Base-by-base conservation (phyloP, 2,329 filamentous ascomycete species). In the Polytolypa hystricis region DNA sequence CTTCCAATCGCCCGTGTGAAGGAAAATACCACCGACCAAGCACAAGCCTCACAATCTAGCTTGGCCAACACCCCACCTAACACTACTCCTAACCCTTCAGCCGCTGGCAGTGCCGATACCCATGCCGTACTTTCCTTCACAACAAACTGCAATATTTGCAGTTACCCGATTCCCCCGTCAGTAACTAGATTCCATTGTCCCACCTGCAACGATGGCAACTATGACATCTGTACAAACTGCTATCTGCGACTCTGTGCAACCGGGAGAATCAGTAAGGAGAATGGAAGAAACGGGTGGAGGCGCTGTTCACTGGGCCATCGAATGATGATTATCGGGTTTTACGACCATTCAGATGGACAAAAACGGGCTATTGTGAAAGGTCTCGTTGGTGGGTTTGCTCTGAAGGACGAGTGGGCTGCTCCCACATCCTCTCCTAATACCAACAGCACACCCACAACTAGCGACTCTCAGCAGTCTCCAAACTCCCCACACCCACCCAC, bases 261-360 rank as follows among this genome's bases (percentile, higher is more conserved):
- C 0, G 71, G 73, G 6, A 75, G 74, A 30, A 78, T 95, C 43
- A 77, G 74, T 38, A 64, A 67, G 12, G 81, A 87, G 42, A 86
- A 94, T 46, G 86, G 87, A 0, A 69, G 77, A 4, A 70, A 69
- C 8, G 87, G 87, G 3, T 95, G 89, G 89, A 72, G 86, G 8
- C 72, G 86, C 33, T 96, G 89, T 54, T 69, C 79, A 1, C 69
- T 71, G 28, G 81, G 82, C 4, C 89, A 96, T 53, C 75, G 87
- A 20, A 94, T 94, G 85, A 74, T 79, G 0, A 65, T 93, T 8
- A 67, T 93, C 8, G 79, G 77, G 0, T 94, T 89, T 51, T 71
- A 80, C 41, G 78, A 84, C 37, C 69, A 70, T 20, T 70, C 73
- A 12, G 73, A 74, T 16, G 81, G 81, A 0, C 77, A 81, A 48